Conservation (phyloP, 805 yeast genomes). For the Gaillardinia entomophila region DNA sequence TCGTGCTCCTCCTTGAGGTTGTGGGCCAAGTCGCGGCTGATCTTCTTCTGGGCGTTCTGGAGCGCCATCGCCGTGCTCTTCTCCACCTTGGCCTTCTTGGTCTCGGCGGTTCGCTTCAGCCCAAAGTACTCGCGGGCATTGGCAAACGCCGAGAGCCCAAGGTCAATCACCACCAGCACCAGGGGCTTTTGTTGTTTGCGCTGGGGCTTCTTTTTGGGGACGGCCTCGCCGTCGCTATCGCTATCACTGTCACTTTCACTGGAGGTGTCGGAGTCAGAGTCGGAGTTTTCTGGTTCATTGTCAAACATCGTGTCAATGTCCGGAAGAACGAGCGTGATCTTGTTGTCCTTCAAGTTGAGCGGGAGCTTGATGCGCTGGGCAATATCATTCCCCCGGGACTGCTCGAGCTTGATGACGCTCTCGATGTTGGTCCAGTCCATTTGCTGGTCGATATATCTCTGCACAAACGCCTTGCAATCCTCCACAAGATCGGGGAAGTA, state of each 20-base stretch:
- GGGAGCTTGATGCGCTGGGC: constrained; percentile 65
- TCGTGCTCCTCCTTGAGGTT: constrained; percentile 49
- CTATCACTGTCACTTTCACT: constrained; percentile 16
- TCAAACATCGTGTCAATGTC: constrained; percentile 36
- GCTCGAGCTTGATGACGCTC: constrained; percentile 63
- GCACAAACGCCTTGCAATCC: constrained; percentile 63
- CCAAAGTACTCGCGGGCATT: constrained; percentile 81
- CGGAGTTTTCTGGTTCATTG: constrained; percentile 2
- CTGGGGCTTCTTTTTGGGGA: constrained; percentile 3
- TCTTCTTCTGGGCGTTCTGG: constrained; percentile 74
- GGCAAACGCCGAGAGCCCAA: constrained; percentile 74
- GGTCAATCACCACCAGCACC: constrained; percentile 54
- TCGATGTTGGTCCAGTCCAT: constrained; percentile 95
- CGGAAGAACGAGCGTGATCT: constrained; percentile 53
- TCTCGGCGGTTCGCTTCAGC: constrained; percentile 66
- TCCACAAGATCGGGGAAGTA: constrained; percentile 66
- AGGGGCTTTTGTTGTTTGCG: constrained; percentile 4
- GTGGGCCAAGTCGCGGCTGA: constrained; percentile 63
- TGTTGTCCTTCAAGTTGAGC: constrained; percentile 62
- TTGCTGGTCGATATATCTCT: constrained; percentile 64
- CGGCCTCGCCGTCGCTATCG: constrained; percentile 27
- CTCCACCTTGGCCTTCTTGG: constrained; percentile 76
- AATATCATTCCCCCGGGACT: constrained; percentile 54
- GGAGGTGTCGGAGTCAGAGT: constrained; percentile 7
- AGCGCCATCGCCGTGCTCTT: constrained; percentile 72